These are phyloP conservation scores for Pezicula rhizophila DNA, from an alignment of 2,329 filamentous ascomycete species.

Conservation along the genomic window DNA sequence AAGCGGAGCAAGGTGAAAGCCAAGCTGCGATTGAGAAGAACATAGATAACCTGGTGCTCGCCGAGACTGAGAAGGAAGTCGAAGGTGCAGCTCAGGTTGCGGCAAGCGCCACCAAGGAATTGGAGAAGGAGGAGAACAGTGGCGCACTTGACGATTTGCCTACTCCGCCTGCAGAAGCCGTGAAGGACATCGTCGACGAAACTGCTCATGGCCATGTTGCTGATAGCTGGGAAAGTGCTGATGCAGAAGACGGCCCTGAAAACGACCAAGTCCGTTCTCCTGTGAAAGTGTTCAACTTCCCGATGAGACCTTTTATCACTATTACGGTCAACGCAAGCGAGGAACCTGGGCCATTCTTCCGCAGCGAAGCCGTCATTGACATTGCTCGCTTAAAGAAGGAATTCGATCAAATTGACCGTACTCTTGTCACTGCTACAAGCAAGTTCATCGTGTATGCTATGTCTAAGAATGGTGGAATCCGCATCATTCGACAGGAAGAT, in stretches of 20 bases:
- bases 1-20: constrained; percentile 38
- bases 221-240: constrained; percentile 90
- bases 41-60: constrained; percentile 42
- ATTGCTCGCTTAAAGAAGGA: constrained; percentile 95
- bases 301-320: constrained; percentile 92
- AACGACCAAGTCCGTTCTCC: constrained; percentile 61
- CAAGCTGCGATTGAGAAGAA: constrained; percentile 43
- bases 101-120: constrained; percentile 45
- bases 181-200: constrained; percentile 53
- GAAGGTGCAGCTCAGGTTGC: constrained; percentile 42
- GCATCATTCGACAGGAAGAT: constrained; percentile 90
- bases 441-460: constrained; percentile 93
- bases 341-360: constrained; percentile 57
- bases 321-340: constrained; percentile 64
- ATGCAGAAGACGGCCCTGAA: constrained; percentile 59
- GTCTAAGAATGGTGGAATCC: constrained; percentile 85
- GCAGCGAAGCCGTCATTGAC: constrained; percentile 78
- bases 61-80: constrained; percentile 48
- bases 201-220: constrained; percentile 52
- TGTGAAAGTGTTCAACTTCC: constrained; percentile 88
- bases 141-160: constrained; percentile 48
- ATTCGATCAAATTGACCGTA: constrained; percentile 94
- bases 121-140: constrained; percentile 48
- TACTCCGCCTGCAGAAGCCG: constrained; percentile 45
- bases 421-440: constrained; percentile 81